Evolutionary conservation across 108 stramenopile species (phyloP).

Genomic region (Mediolabrus comicus): DNA sequence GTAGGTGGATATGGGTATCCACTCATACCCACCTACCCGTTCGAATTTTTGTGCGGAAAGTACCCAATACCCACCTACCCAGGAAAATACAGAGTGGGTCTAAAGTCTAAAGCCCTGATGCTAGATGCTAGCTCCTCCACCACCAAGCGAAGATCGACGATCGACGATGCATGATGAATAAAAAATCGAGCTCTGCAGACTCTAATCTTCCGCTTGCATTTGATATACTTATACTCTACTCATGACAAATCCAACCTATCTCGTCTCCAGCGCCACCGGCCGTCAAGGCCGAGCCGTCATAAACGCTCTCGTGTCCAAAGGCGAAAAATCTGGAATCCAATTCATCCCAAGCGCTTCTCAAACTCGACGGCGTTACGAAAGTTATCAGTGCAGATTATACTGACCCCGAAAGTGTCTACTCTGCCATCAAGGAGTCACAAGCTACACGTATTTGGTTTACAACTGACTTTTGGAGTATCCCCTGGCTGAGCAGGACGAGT

Average conservation of each 20-base stretch:
- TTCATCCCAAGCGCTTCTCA: constrained; percentile 18
- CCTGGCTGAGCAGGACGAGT: constrained; percentile 11
- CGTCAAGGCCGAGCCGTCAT: constrained; percentile 33
- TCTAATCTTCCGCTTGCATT: too few species aligned
- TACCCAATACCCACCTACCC: too few species aligned
- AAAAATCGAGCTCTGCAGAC: too few species aligned
- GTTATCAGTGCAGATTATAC: constrained; percentile 31
- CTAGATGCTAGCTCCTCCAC: too few species aligned
- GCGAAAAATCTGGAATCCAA: constrained; percentile 21
- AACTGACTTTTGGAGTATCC: constrained; percentile 30
- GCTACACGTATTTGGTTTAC: constrained; percentile 40
- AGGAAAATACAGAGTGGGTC: too few species aligned
- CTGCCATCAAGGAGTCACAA: constrained; percentile 31
- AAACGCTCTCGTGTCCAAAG: constrained; percentile 28
- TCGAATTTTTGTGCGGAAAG: too few species aligned
- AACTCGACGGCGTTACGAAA: constrained; percentile 10
- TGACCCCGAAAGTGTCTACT: constrained; percentile 19
- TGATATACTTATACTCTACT: too few species aligned
- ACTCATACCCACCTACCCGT: too few species aligned
- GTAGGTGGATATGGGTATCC: too few species aligned
- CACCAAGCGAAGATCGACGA: too few species aligned
- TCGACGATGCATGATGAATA: too few species aligned
- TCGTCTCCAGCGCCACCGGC: constrained; percentile 29
- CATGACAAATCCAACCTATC: constrained; percentile 20
- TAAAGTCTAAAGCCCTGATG: too few species aligned